Conservation (phyloP, 2,329 filamentous ascomycete genomes). For the Aspergillus sp. region DNA sequence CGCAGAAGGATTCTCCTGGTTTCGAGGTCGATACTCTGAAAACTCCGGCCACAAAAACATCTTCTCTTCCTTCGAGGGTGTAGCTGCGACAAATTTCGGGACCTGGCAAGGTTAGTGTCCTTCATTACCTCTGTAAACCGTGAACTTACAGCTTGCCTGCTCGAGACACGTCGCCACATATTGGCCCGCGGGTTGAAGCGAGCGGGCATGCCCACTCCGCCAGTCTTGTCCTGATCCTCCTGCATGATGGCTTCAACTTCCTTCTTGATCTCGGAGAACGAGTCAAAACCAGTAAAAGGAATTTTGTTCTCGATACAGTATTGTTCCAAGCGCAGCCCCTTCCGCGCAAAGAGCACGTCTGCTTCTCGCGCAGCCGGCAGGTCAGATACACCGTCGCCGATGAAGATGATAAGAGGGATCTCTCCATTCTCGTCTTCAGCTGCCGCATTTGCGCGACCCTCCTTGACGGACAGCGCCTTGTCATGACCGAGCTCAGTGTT, state of each 20-base stretch:
- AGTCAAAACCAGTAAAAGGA: conserved; percentile 62
- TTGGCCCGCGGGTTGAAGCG: conserved; percentile 68
- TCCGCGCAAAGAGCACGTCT: conserved; percentile 66
- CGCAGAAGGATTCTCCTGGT: not conserved
- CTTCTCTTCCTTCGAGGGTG: conserved; percentile 59
- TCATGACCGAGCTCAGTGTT: conserved; percentile 66
- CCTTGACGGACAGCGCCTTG: conserved; percentile 64
- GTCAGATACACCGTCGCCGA: conserved; percentile 69
- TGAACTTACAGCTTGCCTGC: conserved; percentile 52
- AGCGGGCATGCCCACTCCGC: conserved; percentile 58
- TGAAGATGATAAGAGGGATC: conserved; percentile 67
- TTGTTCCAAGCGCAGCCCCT: conserved; percentile 64
- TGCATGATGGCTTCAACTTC: conserved; percentile 59
- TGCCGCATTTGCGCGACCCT: conserved; percentile 57
- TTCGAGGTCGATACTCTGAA: conserved; percentile 35
- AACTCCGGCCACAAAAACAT: conserved; percentile 66
- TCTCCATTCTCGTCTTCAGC: conserved; percentile 59
- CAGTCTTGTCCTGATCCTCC: conserved; percentile 62
- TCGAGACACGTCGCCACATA: conserved; percentile 64
- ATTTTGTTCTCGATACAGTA: conserved; percentile 65
- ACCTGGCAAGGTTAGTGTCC: conserved; percentile 24
- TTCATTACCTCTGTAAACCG: conserved; percentile 18
- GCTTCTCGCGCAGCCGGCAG: conserved; percentile 65
- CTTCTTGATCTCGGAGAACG: conserved; percentile 64
- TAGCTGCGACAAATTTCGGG: conserved; percentile 51